These are phyloP conservation scores for Kodamaea kaohsiungensis DNA, from an alignment of 805 yeast genomes.

Conservation along the genomic window DNA sequence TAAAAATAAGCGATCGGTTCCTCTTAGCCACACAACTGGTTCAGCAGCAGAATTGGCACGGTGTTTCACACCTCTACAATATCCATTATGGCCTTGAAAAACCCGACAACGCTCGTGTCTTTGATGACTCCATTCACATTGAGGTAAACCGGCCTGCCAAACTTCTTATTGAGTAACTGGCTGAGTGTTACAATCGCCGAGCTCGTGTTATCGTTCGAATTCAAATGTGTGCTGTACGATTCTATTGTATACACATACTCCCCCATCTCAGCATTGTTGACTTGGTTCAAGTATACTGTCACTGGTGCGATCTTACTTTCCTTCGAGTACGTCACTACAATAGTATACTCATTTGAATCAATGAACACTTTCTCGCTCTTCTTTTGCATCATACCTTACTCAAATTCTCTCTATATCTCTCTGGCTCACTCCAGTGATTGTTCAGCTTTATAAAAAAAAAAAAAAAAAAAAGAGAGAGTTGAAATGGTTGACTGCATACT, in stretches of 20 bases:
- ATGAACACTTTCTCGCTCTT: constrained; percentile 4
- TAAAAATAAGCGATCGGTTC: background rate
- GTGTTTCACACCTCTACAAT: background rate
- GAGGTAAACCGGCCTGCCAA: constrained; percentile 30
- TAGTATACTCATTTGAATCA: constrained; percentile 14
- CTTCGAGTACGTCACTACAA: constrained; percentile 14
- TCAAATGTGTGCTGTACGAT: constrained; percentile 20
- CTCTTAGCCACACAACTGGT: background rate
- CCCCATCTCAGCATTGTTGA: constrained; percentile 23
- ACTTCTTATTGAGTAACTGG: constrained; percentile 25
- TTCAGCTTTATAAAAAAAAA: no score
- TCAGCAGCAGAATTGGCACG: background rate
- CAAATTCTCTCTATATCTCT: no score
- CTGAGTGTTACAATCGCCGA: constrained; percentile 20
- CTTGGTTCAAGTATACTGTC: constrained; percentile 31
- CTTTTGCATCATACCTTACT: background rate
- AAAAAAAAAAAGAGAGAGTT: background rate
- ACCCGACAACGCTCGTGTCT: constrained; percentile 8
- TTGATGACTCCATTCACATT: constrained; percentile 25
- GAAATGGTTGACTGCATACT: background rate
- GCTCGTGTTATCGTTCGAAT: constrained; percentile 20
- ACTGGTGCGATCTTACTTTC: constrained; percentile 21
- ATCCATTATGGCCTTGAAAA: constrained; percentile 10
- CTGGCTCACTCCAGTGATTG: no score
- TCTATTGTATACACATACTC: constrained; percentile 33